phyloP scores from a whole-genome alignment of 2,329 filamentous ascomycete species.

The Coniella lustricola region DNA sequence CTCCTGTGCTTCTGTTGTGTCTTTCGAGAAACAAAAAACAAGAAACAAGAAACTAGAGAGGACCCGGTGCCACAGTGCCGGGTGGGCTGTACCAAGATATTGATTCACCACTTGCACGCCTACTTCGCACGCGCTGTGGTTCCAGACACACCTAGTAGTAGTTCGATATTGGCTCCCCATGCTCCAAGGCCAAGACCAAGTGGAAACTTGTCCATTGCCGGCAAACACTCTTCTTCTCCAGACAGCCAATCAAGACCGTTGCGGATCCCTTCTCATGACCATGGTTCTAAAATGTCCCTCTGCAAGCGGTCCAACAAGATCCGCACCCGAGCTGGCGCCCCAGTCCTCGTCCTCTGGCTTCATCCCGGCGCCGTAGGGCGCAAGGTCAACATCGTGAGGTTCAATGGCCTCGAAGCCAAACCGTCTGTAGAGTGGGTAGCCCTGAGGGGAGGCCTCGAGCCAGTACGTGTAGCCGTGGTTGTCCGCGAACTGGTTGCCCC shows the following conservation, averaged over 20 bases:
- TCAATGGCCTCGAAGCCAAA: constrained; percentile 23
- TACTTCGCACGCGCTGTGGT: no score
- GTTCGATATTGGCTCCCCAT: no score
- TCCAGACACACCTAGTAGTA: no score
- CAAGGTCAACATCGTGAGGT: constrained; percentile 18
- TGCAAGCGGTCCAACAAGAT: constrained; percentile 17
- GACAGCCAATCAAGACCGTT: background rate
- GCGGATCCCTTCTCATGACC: constrained; percentile 22
- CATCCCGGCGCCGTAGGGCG: constrained; percentile 1
- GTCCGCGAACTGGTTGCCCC: constrained; percentile 23
- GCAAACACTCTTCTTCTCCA: no score
- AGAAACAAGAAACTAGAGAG: no score
- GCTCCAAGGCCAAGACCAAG: no score
- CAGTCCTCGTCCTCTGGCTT: constrained; percentile 20
- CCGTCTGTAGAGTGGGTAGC: constrained; percentile 23
- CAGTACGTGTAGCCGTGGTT: constrained; percentile 18
- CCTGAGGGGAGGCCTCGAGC: constrained; percentile 23
- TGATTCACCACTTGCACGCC: no score
- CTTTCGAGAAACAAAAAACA: no score
- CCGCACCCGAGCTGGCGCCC: constrained; percentile 20
- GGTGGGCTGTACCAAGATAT: no score
- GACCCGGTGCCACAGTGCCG: no score
- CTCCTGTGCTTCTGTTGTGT: no score
- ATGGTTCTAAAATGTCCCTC: constrained; percentile 20
- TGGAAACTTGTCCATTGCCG: no score